Evolutionary conservation across 2,329 filamentous ascomycete genomes (phyloP).

Genomic region (Dothistroma pini): DNA sequence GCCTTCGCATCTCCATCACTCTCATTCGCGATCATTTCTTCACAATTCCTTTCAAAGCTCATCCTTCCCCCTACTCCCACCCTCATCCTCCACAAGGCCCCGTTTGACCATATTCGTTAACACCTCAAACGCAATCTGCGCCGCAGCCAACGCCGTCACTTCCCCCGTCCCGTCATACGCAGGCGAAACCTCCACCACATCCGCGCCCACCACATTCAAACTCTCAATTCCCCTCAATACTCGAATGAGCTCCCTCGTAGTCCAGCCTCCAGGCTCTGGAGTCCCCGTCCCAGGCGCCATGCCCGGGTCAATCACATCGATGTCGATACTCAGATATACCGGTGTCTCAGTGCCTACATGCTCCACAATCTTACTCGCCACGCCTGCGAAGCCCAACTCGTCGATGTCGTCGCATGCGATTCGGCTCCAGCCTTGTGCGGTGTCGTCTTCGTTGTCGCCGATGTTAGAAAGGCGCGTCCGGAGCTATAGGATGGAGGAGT

Average conservation of each 20-base stretch:
- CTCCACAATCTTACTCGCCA: conserved; percentile 67
- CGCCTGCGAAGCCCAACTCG: conserved; percentile 67
- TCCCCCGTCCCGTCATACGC: conserved; percentile 79
- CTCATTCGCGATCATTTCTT: neutral
- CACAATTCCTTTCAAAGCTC: conserved; percentile 25
- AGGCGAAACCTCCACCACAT: conserved; percentile 84
- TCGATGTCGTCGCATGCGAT: conserved; percentile 86
- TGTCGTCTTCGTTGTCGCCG: conserved; percentile 69
- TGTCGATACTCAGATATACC: conserved; percentile 60
- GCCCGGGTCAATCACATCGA: conserved; percentile 55
- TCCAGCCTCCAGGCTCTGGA: conserved; percentile 71
- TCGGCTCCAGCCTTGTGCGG: conserved; percentile 70
- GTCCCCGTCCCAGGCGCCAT: conserved; percentile 55
- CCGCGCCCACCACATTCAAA: conserved; percentile 78
- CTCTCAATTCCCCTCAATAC: conserved; percentile 78
- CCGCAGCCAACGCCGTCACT: conserved; percentile 75
- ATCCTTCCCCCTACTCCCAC: conserved; percentile 16
- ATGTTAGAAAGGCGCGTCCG: conserved; percentile 68
- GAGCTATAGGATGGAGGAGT: conserved; percentile 37
- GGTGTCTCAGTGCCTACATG: conserved; percentile 70
- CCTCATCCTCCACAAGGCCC: conserved; percentile 41
- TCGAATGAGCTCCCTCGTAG: conserved; percentile 78
- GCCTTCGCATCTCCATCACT: neutral
- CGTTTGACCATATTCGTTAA: conserved; percentile 69
- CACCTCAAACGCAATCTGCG: conserved; percentile 83